These are phyloP conservation scores for Magnolia kwangsiensis DNA, from an alignment of 164 flowering plant genomes.

Conservation along the genomic window DNA sequence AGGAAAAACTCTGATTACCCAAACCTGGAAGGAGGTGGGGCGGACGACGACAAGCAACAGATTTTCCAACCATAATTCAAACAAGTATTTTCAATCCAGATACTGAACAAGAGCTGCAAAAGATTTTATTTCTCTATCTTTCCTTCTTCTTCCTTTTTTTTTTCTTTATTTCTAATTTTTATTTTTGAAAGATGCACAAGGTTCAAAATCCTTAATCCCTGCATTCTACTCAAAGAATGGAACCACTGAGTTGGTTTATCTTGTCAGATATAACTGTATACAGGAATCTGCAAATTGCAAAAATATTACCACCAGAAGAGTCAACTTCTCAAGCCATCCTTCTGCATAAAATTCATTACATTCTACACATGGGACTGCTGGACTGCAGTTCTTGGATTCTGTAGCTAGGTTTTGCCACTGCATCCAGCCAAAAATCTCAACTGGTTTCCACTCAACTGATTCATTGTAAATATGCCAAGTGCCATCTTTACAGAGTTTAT, in stretches of 20 bases:
- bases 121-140: not conserved
- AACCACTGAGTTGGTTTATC: not conserved
- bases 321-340: not conserved
- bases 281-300: not conserved
- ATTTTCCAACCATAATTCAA: not conserved
- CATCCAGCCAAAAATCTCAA: not conserved
- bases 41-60: not conserved
- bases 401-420: not conserved
- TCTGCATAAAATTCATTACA: not conserved
- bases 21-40: not conserved
- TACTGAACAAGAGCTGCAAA: not conserved
- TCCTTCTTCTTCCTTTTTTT: not conserved
- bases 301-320: not conserved
- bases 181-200: not conserved
- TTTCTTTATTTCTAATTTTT: no score
- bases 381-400: not conserved
- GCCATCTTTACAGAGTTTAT: not conserved
- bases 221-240: not conserved
- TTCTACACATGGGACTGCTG: not conserved
- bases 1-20: not conserved
- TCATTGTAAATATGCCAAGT: not conserved
- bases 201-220: not conserved
- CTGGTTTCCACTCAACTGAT: conserved; percentile 3
- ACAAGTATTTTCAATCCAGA: not conserved
- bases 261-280: no score